Evolutionary conservation across 2,329 filamentous ascomycete species (phyloP), one percentile per base, ranked within the genome.

Genomic region (Trichoderma sp.): DNA sequence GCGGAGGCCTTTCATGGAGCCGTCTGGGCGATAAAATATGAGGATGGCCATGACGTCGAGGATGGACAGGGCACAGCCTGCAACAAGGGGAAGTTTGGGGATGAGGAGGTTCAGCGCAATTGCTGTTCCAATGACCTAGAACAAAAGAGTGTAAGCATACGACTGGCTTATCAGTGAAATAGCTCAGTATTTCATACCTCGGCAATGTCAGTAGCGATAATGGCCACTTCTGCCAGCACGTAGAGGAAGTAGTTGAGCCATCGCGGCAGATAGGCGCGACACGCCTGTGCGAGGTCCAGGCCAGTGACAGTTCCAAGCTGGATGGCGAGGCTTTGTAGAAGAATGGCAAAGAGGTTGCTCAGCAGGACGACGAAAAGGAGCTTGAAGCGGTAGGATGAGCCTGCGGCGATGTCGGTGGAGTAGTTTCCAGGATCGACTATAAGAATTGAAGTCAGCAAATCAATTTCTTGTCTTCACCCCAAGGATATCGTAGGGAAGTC

Each of bases 161-260:
- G 37, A 43, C 5, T 7, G 16, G 16, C 16, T n/a, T 1, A 27
- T 16, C 2, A 27, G 31, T n/a, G 5, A 10, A 10, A 11, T 14
- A 21, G 7, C 3, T 57, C 29, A 11, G 7, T 8, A 29, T 13
- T 43, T 11, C 53, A 52, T 66, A 76, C 75, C 73, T 92, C 89
- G 68, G 89, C 89, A 72, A 92, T 88, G 76, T 92, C 90, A 0
- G 90, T 92, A 0, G 90, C 90, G 65, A 92, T 88, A 69, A 92
- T 92, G 70, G 90, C 89, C 5, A 85, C 80, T 77, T 92, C 90
- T 1, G 89, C 86, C 71, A 92, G 81, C 24, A 84, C 77, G 74
- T 92, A 92, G 3, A 92, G 80, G 21, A 83, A 75, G 56, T 86
- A 84, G 71, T 89, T 90, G 68, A 92, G 76, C 90, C 89, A 92